A percentile compares a stretch with the other conserved stretches of the same genome.
Conservation (phyloP, 2,329 filamentous ascomycete species). For the Fonsecaea nubica region DNA sequence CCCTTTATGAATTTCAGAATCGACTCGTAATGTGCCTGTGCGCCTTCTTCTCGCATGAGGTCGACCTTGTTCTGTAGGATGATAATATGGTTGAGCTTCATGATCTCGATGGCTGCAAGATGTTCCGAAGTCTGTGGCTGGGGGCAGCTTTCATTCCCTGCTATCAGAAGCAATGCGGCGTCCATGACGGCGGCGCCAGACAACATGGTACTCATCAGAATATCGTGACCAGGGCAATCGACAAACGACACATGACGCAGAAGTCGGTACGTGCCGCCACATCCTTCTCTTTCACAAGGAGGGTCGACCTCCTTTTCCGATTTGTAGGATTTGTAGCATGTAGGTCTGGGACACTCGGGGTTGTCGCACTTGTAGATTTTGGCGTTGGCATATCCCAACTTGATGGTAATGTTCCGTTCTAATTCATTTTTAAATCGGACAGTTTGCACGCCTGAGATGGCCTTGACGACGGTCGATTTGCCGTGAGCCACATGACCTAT, state of each 20-base stretch:
- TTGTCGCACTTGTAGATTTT: slow-evolving; percentile 99
- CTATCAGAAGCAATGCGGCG: slow-evolving; percentile 92
- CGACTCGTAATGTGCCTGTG: slow-evolving; percentile 91
- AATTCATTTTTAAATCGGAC: slow-evolving; percentile 99
- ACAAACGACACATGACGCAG: slow-evolving; percentile 97
- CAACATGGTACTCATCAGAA: slow-evolving; percentile 99
- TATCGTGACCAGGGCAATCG: slow-evolving; percentile 99
- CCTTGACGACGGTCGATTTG: slow-evolving; percentile 98
- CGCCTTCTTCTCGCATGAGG: slow-evolving; percentile 94
- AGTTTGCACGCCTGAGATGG: slow-evolving; percentile 97
- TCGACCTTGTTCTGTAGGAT: slow-evolving; percentile 99
- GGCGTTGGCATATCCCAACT: slow-evolving; percentile 98
- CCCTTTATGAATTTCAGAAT: slow-evolving; percentile 98
- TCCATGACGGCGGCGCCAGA: slow-evolving; percentile 99
- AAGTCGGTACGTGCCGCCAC: slow-evolving; percentile 83
- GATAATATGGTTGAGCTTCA: slow-evolving; percentile 99
- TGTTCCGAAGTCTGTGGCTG: slow-evolving; percentile 99
- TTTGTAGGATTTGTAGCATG: slow-evolving; percentile 96
- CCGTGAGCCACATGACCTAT: slow-evolving; percentile 99
- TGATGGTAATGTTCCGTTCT: slow-evolving; percentile 99
- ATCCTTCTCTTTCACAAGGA: slow-evolving; percentile 92
- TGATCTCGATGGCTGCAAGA: slow-evolving; percentile 98
- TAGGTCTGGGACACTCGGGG: slow-evolving; percentile 84
- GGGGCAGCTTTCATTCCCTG: slow-evolving; percentile 97
- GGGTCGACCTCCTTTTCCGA: slow-evolving; percentile 99